Base-by-base conservation (phyloP, 495 filamentous ascomycete genomes). In the Lichina pygmaea region DNA sequence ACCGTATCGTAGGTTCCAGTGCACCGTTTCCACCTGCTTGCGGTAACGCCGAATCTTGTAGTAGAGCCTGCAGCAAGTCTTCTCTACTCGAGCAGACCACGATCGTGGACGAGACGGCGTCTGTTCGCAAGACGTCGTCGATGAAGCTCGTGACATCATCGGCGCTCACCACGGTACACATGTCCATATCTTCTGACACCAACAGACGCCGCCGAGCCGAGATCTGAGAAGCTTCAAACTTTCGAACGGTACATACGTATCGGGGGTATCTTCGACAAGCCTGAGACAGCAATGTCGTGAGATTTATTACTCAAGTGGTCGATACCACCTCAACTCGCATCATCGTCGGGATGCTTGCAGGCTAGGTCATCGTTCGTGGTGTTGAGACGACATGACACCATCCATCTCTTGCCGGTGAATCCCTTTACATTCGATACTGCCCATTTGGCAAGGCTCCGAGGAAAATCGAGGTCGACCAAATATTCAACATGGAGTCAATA, bases 401-500 rank as follows among this genome's bases (percentile, higher is more conserved):
- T 17, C 10, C 16, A 43, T 43, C 42, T 39, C 36, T 39, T 11
- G 36, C 11, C 36, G 13, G 10, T 39, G 11, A 15, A 39, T 39
- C 36, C 6, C 24, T 24, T 24, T 24, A 24, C 24, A 24, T 4
- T 24, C 24, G 24, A 24, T 4, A 24, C 24, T 24, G 24, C 24
- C 24, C 24, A 24, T 4, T 4, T 24, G 4, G 24, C 24, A 1
- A 24, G 24, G 24, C 4, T 24, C 4, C 24, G 24, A 24, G 24
- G 24, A 39, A 15, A 15, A 15, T 15, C 13, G 2, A 15, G 10
- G 36, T 39, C 3, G n/a, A 47, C 8, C 10, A 33, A 30, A 13
- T 47, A 16, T 33, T 30, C 11, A 50, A 52, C 46, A 86, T 97
- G 89, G 89, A 95, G 66, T 91, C 89, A n/a, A 84, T 94, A 51